These are phyloP conservation scores for Dothistroma pini DNA, from an alignment of 2,329 filamentous ascomycete species.

Conservation along the genomic window DNA sequence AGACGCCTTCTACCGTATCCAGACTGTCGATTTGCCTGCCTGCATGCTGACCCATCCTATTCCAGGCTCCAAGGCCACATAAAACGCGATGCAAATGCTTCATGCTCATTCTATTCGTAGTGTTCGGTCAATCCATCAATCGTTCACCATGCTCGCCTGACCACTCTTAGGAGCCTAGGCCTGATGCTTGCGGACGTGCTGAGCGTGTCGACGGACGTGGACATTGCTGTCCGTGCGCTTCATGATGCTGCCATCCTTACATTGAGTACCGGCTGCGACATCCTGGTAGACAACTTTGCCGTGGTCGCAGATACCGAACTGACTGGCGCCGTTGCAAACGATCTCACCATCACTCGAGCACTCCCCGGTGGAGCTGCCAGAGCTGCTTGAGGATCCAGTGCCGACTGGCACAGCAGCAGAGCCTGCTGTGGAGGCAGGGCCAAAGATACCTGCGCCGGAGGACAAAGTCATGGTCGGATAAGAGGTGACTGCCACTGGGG, in stretches of 20 bases:
- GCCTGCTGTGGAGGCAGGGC: conserved; percentile 5
- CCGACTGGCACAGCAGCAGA: conserved; percentile 12
- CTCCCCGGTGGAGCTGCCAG: conserved; percentile 23
- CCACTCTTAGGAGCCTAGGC: neutral
- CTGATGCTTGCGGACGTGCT: neutral
- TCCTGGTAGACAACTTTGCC: conserved; percentile 40
- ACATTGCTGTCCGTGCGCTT: conserved; percentile 14
- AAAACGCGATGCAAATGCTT: neutral
- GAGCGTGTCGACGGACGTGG: conserved; percentile 16
- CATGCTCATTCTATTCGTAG: neutral
- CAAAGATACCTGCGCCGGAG: conserved; percentile 6
- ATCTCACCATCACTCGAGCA: conserved; percentile 33
- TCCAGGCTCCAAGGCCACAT: neutral
- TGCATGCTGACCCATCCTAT: neutral
- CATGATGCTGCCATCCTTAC: conserved; percentile 38
- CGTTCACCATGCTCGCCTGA: neutral
- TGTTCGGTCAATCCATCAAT: neutral
- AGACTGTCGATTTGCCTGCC: neutral
- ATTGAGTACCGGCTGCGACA: conserved; percentile 46
- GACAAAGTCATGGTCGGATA: conserved; percentile 7
- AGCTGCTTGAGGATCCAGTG: conserved; percentile 7
- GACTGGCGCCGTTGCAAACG: conserved; percentile 38
- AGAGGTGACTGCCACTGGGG: neutral
- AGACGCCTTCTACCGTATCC: neutral
- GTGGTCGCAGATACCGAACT: conserved; percentile 45